Conservation (phyloP, 2,329 filamentous ascomycete species). For the Dactylellina drechsleri region DNA sequence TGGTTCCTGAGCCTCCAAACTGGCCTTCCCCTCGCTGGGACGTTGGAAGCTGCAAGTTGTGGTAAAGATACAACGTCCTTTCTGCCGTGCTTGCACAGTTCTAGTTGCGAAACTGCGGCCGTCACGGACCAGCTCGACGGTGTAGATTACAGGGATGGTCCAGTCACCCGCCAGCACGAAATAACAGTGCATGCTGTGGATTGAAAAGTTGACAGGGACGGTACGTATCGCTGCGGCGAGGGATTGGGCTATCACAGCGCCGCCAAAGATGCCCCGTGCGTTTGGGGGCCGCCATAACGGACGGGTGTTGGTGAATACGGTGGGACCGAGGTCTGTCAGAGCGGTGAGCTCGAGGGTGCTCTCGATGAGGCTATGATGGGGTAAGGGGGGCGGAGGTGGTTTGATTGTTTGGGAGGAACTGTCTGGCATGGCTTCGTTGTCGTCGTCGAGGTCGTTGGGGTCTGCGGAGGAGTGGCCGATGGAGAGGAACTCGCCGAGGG, state of each 20-base stretch:
- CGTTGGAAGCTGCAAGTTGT: conserved; percentile 89
- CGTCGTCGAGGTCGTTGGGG: conserved; percentile 24
- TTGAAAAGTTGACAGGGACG: conserved; percentile 79
- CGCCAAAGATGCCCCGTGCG: conserved; percentile 92
- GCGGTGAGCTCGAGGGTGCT: conserved; percentile 56
- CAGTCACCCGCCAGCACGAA: conserved; percentile 91
- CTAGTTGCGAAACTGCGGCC: conserved; percentile 89
- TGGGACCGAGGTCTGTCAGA: conserved; percentile 61
- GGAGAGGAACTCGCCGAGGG: conserved; percentile 50
- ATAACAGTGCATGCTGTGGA: conserved; percentile 99
- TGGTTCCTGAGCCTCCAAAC: conserved; percentile 64
- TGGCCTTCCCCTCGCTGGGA: conserved; percentile 67
- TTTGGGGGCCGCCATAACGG: conserved; percentile 82
- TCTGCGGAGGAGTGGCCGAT: conserved; percentile 51
- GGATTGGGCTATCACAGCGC: conserved; percentile 90
- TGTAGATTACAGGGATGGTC: conserved; percentile 87
- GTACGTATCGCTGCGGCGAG: conserved; percentile 89
- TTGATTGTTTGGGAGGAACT: conserved; percentile 52
- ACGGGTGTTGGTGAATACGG: conserved; percentile 94
- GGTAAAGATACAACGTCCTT: conserved; percentile 90
- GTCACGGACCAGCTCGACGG: conserved; percentile 92
- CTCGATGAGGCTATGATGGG: conserved; percentile 56
- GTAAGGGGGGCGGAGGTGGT: conserved; percentile 39
- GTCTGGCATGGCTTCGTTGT: conserved; percentile 40
- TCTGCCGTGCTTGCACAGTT: conserved; percentile 93